Conservation (phyloP, 2,329 filamentous ascomycete species). For the Hysterium pulicare region DNA sequence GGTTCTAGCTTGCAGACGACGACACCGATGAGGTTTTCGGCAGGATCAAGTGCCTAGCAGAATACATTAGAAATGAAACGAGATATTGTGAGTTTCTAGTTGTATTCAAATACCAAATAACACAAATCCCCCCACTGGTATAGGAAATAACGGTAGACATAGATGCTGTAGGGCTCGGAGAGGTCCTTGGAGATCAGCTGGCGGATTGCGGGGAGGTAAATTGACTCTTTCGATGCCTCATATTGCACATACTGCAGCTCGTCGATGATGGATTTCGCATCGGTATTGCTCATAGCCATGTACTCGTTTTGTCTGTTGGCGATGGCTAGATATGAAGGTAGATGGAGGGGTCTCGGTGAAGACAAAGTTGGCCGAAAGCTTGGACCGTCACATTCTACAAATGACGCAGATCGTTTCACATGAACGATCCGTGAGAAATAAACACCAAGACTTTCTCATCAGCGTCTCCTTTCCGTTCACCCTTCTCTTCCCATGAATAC, state of each 20-base stretch:
- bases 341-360: background rate
- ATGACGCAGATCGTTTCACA: conserved; percentile 4
- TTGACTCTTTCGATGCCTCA: conserved; percentile 56
- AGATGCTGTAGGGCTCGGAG: conserved; percentile 98
- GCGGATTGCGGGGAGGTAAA: conserved; percentile 80
- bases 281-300: conserved; percentile 15
- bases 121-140: conserved; percentile 98
- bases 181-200: conserved; percentile 93
- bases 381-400: background rate
- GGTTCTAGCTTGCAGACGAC: conserved; percentile 92
- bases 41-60: conserved; percentile 30
- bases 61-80: background rate
- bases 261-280: conserved; percentile 7
- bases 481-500: conserved; percentile 12
- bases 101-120: conserved; percentile 80
- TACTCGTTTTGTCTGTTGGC: background rate
- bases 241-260: conserved; percentile 60
- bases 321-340: background rate
- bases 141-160: conserved; percentile 96
- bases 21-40: conserved; percentile 71
- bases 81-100: no score
- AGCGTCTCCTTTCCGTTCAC: background rate
- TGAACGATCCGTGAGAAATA: background rate
- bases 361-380: background rate
- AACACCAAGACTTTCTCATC: conserved; percentile 1